These are phyloP conservation scores for Mucor sp. DNA, from an alignment of 371 early-diverging fungal species.

Conservation along the genomic window DNA sequence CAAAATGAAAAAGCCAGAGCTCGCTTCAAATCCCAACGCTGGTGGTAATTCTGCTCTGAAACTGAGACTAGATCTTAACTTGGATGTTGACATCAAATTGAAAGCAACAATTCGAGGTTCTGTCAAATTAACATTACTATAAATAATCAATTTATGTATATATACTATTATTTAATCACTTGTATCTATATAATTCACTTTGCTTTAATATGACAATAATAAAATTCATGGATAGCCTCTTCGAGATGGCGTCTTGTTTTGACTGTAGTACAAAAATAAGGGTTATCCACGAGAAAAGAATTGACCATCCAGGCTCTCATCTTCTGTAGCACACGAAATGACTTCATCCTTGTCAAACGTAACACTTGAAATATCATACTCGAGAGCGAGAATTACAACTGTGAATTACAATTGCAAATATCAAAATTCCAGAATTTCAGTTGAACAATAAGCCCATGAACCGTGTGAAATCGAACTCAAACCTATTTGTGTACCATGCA, in stretches of 20 bases:
- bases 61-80: conserved; percentile 26
- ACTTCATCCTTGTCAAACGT: neutral
- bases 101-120: conserved; percentile 24
- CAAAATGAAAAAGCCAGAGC: conserved; percentile 9
- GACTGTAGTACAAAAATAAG: no score
- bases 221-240: neutral
- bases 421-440: neutral
- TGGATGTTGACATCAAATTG: conserved; percentile 26
- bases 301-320: neutral
- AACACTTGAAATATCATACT: neutral
- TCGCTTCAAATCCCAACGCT: conserved; percentile 8
- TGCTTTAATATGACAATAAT: neutral
- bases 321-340: neutral
- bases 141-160: neutral
- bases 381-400: neutral
- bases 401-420: neutral
- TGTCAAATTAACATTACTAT: conserved; percentile 20
- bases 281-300: neutral
- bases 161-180: neutral
- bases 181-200: neutral
- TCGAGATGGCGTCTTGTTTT: neutral
- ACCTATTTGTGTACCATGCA: neutral
- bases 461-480: neutral
- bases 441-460: neutral
- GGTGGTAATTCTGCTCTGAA: conserved; percentile 4